Evolutionary conservation across 768 basidiomycete genomes (phyloP).

Genomic region (Krasilnikovozyma curviuscula): DNA sequence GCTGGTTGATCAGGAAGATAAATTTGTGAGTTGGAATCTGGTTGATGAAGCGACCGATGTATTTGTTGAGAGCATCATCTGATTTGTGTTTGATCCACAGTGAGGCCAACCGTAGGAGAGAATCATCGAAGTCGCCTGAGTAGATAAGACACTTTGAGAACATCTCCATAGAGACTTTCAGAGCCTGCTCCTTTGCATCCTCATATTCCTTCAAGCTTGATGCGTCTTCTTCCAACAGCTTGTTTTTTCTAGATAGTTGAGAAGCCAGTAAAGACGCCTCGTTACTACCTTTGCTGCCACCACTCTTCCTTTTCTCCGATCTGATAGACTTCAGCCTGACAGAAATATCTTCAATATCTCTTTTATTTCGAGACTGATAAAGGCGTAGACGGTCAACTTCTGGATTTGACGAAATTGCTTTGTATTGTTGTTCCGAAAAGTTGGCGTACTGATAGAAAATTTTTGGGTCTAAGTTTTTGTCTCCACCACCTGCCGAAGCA

Average conservation of each 20-base stretch:
- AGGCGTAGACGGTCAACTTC: constrained; percentile 49
- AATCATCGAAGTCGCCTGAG: constrained; percentile 56
- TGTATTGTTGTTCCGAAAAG: constrained; percentile 78
- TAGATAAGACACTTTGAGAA: constrained; percentile 54
- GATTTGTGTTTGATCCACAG: constrained; percentile 76
- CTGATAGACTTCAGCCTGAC: constrained; percentile 2
- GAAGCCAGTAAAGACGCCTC: neutral
- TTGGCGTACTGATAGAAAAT: constrained; percentile 65
- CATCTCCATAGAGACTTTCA: constrained; percentile 62
- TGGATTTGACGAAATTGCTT: constrained; percentile 45
- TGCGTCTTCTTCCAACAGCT: constrained; percentile 38
- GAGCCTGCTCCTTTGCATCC: constrained; percentile 39
- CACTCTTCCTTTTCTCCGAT: neutral
- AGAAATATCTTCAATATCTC: constrained; percentile 30
- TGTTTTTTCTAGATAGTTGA: neutral
- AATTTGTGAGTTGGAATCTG: constrained; percentile 73
- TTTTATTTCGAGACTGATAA: constrained; percentile 50
- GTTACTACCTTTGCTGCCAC: neutral
- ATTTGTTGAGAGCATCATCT: constrained; percentile 34
- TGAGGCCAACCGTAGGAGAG: constrained; percentile 63
- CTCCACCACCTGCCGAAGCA: constrained; percentile 18
- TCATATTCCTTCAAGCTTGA: constrained; percentile 30
- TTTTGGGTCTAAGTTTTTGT: constrained; percentile 13
- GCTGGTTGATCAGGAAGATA: constrained; percentile 76
- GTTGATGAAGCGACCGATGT: constrained; percentile 24